A percentile compares a stretch with the other conserved stretches of the same genome.
These are phyloP conservation scores for Aspergillus amoenus DNA, from an alignment of 2,329 filamentous ascomycete species.

Conservation along the genomic window DNA sequence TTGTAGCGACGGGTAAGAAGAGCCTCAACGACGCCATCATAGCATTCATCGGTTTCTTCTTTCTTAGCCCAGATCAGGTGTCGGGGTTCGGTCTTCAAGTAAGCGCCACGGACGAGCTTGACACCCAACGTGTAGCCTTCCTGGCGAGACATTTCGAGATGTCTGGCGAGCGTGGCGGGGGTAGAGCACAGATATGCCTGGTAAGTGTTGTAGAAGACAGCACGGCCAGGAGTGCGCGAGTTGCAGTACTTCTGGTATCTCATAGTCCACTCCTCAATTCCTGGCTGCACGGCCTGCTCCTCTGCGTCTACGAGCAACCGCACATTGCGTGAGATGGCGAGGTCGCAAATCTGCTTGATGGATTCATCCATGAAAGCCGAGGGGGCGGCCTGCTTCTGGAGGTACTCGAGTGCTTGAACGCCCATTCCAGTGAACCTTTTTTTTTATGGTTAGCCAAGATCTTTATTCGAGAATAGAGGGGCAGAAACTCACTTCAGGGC, in stretches of 20 bases:
- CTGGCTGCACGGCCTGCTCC: constrained; percentile 52
- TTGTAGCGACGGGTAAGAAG: constrained; percentile 61
- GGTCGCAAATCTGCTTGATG: constrained; percentile 45
- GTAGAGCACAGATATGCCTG: constrained; percentile 55
- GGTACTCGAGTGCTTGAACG: constrained; percentile 37
- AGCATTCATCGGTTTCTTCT: constrained; percentile 50
- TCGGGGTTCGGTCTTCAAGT: constrained; percentile 51
- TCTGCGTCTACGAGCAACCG: constrained; percentile 56
- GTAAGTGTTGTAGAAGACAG: constrained; percentile 57
- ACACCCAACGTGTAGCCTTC: constrained; percentile 53
- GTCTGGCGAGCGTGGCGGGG: constrained; percentile 44
- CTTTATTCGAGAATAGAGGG: neutral
- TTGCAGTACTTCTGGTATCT: constrained; percentile 56
- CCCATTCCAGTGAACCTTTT: constrained; percentile 48
- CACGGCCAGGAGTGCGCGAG: constrained; percentile 41
- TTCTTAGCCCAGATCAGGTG: constrained; percentile 48
- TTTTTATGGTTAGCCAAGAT: neutral
- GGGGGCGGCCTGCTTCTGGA: constrained; percentile 37
- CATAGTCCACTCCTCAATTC: constrained; percentile 55
- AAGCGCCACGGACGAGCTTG: constrained; percentile 56
- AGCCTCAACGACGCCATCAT: constrained; percentile 57
- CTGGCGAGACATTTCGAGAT: constrained; percentile 46
- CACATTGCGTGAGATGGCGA: constrained; percentile 43
- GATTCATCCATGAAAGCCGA: constrained; percentile 43
- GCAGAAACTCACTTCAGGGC: constrained; percentile 48